phyloP scores from a whole-genome alignment of 345 rosid species.

The Cardamine chenopodiifolia region DNA sequence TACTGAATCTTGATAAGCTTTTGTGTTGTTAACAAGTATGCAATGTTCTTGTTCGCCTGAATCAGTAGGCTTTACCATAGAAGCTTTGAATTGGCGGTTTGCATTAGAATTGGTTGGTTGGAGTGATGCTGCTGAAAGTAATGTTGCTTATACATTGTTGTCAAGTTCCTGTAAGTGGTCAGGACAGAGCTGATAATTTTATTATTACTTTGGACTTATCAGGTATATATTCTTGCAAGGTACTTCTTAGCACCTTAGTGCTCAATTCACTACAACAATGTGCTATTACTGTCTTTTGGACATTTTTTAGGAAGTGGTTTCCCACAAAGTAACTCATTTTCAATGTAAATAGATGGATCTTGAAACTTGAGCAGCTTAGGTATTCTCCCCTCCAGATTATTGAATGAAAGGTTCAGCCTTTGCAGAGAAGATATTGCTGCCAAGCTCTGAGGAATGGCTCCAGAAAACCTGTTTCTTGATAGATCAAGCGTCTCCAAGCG shows the following conservation, averaged over 20 bases:
- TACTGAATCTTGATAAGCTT: neutral
- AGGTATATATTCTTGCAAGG: conserved; percentile 16
- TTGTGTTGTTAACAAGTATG: neutral
- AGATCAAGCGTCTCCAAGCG: conserved; percentile 48
- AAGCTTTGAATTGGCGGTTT: neutral
- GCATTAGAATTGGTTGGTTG: neutral
- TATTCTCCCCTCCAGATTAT: conserved; percentile 52
- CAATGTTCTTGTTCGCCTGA: neutral
- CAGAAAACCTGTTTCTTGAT: conserved; percentile 52
- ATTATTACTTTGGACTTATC: neutral
- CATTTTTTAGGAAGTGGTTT: conserved; percentile 51
- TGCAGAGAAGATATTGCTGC: conserved; percentile 43
- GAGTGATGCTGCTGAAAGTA: neutral
- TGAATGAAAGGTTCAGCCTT: conserved; percentile 54
- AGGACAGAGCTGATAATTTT: neutral
- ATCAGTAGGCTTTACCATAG: neutral
- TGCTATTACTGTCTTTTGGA: conserved; percentile 31
- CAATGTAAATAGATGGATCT: conserved; percentile 50
- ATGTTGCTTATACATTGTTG: neutral
- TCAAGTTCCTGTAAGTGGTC: neutral
- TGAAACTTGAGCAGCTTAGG: conserved; percentile 47
- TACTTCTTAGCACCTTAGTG: neutral
- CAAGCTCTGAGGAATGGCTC: conserved; percentile 52
- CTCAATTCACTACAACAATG: conserved; percentile 11
- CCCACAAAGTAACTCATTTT: conserved; percentile 54